These are phyloP conservation scores for Taphrina communis DNA, from an alignment of 1,139 yeast genomes.

Conservation along the genomic window DNA sequence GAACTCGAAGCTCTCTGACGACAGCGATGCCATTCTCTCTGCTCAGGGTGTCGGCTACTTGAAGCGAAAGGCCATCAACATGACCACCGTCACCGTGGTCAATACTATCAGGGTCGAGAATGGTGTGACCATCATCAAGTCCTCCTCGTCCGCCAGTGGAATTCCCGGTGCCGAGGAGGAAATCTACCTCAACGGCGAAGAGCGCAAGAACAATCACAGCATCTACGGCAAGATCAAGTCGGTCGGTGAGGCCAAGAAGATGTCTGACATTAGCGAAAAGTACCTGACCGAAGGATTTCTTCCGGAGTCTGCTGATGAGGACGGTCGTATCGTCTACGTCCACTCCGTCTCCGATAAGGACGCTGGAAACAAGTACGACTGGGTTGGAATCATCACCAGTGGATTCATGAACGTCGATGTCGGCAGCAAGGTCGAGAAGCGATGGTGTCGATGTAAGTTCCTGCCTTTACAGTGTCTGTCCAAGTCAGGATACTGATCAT, in stretches of 20 bases:
- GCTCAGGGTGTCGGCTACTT: slow-evolving; percentile 41
- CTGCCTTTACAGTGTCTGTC: not conserved
- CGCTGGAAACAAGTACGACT: slow-evolving; percentile 35
- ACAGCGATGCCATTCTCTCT: slow-evolving; percentile 28
- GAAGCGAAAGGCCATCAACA: slow-evolving; percentile 39
- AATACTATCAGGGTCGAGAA: slow-evolving; percentile 28
- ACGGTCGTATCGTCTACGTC: slow-evolving; percentile 24
- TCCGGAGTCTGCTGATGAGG: slow-evolving; percentile 21
- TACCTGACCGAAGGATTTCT: slow-evolving; percentile 24
- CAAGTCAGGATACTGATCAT: not conserved
- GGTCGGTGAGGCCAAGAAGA: slow-evolving; percentile 13
- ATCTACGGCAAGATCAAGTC: slow-evolving; percentile 33
- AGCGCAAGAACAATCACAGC: slow-evolving; percentile 21
- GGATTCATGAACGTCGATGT: slow-evolving; percentile 31
- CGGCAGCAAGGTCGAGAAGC: slow-evolving; percentile 33
- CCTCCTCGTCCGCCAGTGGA: slow-evolving; percentile 27
- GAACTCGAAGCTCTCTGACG: slow-evolving; percentile 38
- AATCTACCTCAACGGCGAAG: slow-evolving; percentile 22
- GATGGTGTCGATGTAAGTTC: slow-evolving; percentile 25
- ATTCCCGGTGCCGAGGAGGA: slow-evolving; percentile 37
- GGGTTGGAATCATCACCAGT: slow-evolving; percentile 29
- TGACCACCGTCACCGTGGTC: slow-evolving; percentile 36
- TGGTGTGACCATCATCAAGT: slow-evolving; percentile 29
- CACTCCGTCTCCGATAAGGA: slow-evolving; percentile 32
- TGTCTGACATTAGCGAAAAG: slow-evolving; percentile 22